Evolutionary conservation across 805 yeast genomes (phyloP), one percentile per base, ranked within the genome.

Genomic region (Candida michaelii): DNA sequence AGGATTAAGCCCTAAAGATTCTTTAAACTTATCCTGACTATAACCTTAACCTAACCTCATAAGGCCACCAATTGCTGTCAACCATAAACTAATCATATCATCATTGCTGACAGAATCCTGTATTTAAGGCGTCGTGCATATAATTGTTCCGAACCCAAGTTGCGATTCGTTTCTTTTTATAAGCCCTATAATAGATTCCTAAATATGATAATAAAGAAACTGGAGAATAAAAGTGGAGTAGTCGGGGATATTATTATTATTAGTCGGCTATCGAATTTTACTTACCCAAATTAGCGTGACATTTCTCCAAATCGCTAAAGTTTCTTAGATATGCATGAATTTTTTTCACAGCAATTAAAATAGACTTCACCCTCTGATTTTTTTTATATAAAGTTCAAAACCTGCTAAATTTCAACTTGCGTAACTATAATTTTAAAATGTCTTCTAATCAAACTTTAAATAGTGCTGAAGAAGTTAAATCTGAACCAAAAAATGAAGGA

Each of bases 371-470:
- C 5, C 21, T 30, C 23, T 15, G n/a, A n/a, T 11, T 30, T 29
- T 30, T 30, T 17, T 30, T 30, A 31, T 31, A 31, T 18, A 31
- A 31, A 18, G 25, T 31, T 31, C 18, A n/a, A n/a, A n/a, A n/a
- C n/a, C n/a, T n/a, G n/a, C n/a, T n/a, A n/a, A n/a, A n/a, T n/a
- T n/a, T n/a, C n/a, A n/a, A n/a, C n/a, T n/a, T n/a, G n/a, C n/a
- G n/a, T n/a, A n/a, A n/a, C n/a, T n/a, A n/a, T n/a, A n/a, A n/a
- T n/a, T n/a, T 16, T 17, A 36, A 15, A 21, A 46, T 46, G 50
- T 43, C 47, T 16, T 47, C 50, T n/a, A 43, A 47, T 25, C 42
- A 43, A 29, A 47, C 50, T 4, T 44, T 47, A 30, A 44, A 35
- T 27, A 39, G 46, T 19, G 30, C 7, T 24, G 27, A 39, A n/a